Evolutionary conservation across 805 yeast genomes (phyloP), one percentile per base, ranked within the genome.

Genomic region (Metschnikowia arizonensis): DNA sequence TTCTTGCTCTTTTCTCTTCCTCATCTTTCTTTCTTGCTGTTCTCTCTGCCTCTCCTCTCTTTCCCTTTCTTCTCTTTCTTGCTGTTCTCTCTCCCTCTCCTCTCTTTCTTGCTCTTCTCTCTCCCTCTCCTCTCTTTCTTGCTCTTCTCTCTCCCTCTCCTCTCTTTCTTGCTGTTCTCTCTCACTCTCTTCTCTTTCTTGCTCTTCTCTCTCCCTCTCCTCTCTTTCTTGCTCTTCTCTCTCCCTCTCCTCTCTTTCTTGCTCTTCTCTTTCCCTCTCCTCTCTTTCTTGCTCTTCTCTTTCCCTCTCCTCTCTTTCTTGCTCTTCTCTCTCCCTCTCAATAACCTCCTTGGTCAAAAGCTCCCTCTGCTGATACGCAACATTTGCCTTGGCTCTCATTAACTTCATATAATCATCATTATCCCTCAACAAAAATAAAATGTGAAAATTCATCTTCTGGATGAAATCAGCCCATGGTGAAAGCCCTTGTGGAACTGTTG

Each of bases 381-480:
- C 62, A 44, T 72, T 72, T 5, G 74, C 76, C 52, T 65, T 60
- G 18, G 76, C 76, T 36, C 76, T 55, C 24, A 67, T 63, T 45
- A 71, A 52, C 47, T 59, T 51, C 42, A 50, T 45, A 36, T 48
- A 51, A 30, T 79, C 82, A 14, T 79, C 82, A 43, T 81, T 76
- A 56, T 85, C 93, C 37, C 77, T 72, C 25, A 74, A 58, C 40
- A 85, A 58, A 12, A 77, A 65, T 35, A 69, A 66, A 40, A 82
- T 62, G 45, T 82, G 78, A 47, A 63, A 59, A 48, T 69, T 68
- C 30, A 77, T 60, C 25, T 68, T 69, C 15, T 59, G 57, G 42
- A 74, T 56, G 50, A 68, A 70, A 32, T 58, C 58, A 37, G 63
- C 63, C 65, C 65, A 61, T 3, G 35, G 50, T 30, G 58, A 55